Evolutionary conservation across 2,329 filamentous ascomycete genomes (phyloP), one percentile per base, ranked within the genome.

Genomic region (Colletotrichum euphorbiae): DNA sequence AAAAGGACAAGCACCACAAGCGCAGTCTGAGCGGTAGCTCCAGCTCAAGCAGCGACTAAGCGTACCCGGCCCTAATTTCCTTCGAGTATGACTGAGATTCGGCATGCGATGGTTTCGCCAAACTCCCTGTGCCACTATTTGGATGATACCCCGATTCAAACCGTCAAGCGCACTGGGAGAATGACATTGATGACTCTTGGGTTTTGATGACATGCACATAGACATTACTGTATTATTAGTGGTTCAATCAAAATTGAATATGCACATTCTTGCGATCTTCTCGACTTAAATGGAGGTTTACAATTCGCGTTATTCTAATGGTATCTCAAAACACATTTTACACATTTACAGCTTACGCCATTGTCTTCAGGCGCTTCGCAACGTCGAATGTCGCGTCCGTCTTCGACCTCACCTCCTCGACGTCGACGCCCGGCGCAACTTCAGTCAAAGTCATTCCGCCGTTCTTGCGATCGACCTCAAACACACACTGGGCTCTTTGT

Each of bases 361-460:
- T 77, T 2, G 79, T 79, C 72, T 84, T 83, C 50, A 93, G 62
- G 31, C 88, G 77, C 38, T 88, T 82, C 0, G 88, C 88, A 48
- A 93, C 85, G 4, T 78, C 76, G 75, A 93, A 94, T 43, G 84
- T 81, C 0, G 91, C 91, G 59, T 88, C 90, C 1, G 91, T 94
- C 83, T 92, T 93, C 72, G 82, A 81, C 79, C 81, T 86, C 3
- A 94, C 85, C 69, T 92, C 88, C 36, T 93, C 90, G 1, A 93
- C 83, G 12, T 84, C 84, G 0, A 93, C 87, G 0, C 89, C 90
- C 1, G 89, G 88, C 1, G 91, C 91, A 15, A 93, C 77, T 78
- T 94, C 91, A 0, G 90, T 91, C 56, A 94, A 81, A 0, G 89
- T 91, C 45, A 93, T 75, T 0, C 82, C 84, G 2, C 90, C 90